Evolutionary conservation across 192 early-diverging fungal genomes (phyloP).

Genomic region (Diversispora eburnea): DNA sequence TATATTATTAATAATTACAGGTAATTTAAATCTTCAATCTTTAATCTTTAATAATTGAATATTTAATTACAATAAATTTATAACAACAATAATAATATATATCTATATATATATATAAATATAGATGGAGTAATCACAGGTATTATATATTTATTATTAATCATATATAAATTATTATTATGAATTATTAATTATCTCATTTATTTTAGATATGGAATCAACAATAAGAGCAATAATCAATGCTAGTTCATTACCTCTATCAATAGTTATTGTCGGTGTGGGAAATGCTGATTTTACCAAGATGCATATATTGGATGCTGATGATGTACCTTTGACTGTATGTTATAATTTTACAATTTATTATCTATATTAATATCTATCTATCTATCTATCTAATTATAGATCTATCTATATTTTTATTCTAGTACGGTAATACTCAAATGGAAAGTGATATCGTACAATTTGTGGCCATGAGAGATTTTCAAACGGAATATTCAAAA

Average conservation of each 20-base stretch:
- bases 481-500: too few relatives aligned
- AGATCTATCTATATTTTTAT: too few relatives aligned
- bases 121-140: conserved; percentile 28
- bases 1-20: conserved; percentile 1
- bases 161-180: too few relatives aligned
- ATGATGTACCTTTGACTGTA: conserved; percentile 35
- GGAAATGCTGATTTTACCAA: conserved; percentile 49
- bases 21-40: conserved; percentile 23
- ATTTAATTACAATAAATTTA: conserved; percentile 26
- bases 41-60: conserved; percentile 27
- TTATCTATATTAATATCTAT: too few relatives aligned
- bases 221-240: conserved; percentile 46
- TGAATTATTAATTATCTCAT: background rate
- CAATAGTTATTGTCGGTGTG: conserved; percentile 57
- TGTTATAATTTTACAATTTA: background rate
- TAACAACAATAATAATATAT: conserved; percentile 26
- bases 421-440: too few relatives aligned
- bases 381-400: too few relatives aligned
- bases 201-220: conserved; percentile 31
- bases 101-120: background rate
- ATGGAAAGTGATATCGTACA: conserved; percentile 29
- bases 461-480: too few relatives aligned
- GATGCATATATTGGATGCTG: conserved; percentile 51
- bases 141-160: conserved; percentile 27
- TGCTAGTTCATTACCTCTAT: conserved; percentile 18